These are phyloP conservation scores for Diplodia seriata DNA, from an alignment of 2,329 filamentous ascomycete genomes.

Conservation along the genomic window DNA sequence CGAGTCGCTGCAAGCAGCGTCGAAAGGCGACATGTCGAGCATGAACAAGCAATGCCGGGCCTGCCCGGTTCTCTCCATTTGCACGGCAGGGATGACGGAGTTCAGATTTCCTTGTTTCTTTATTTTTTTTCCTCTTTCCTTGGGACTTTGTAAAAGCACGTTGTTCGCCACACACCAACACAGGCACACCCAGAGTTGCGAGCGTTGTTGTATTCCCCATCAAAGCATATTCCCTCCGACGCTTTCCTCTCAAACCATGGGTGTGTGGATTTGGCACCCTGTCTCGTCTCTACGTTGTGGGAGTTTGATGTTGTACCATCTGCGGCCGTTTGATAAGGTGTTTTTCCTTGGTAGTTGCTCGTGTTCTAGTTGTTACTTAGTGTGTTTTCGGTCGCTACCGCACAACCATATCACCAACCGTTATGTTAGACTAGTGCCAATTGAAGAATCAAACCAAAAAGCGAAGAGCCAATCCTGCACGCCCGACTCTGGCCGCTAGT, in stretches of 20 bases:
- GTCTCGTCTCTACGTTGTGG: slow-evolving; percentile 15
- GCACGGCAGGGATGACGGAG: slow-evolving; percentile 24
- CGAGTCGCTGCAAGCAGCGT: slow-evolving; percentile 16
- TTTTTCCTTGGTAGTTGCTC: slow-evolving; percentile 14
- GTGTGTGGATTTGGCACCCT: slow-evolving; percentile 15
- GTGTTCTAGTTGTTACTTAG: slow-evolving; percentile 27
- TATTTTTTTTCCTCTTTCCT: neutral
- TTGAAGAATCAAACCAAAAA: slow-evolving; percentile 25
- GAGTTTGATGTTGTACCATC: slow-evolving; percentile 23
- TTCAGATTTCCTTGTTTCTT: slow-evolving; percentile 28
- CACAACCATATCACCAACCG: slow-evolving; percentile 19
- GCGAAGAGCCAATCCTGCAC: neutral
- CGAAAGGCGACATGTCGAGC: slow-evolving; percentile 9
- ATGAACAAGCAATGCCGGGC: slow-evolving; percentile 6
- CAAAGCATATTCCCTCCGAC: slow-evolving; percentile 27
- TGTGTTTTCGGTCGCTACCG: slow-evolving; percentile 29
- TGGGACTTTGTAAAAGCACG: slow-evolving; percentile 24
- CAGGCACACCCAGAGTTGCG: slow-evolving; percentile 1
- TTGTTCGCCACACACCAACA: slow-evolving; percentile 18
- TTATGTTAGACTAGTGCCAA: slow-evolving; percentile 30
- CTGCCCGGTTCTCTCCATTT: slow-evolving; percentile 23
- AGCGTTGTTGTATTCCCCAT: slow-evolving; percentile 22
- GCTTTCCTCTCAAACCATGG: slow-evolving; percentile 21
- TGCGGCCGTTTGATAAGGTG: slow-evolving; percentile 16
- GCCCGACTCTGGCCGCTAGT: neutral